phyloP scores from a whole-genome alignment of 148 eudicot species.

The Linanthus parryae region DNA sequence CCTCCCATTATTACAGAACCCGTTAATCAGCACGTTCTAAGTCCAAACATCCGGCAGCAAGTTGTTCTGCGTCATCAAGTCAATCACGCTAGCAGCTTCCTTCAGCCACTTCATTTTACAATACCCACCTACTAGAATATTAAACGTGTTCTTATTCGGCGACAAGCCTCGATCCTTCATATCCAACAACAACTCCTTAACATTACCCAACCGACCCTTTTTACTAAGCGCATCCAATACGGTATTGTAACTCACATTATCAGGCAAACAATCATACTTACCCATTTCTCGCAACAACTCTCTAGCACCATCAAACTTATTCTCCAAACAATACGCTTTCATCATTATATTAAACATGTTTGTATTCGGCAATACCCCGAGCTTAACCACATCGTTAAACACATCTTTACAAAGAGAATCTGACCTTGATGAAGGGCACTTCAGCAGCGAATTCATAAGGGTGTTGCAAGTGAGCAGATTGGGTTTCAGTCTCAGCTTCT shows the following conservation, averaged over 20 bases:
- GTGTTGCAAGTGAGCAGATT: conserved; percentile 56
- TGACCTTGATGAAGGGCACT: conserved; percentile 29
- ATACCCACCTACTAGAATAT: conserved; percentile 69
- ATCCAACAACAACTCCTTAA: conserved; percentile 53
- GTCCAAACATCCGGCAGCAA: conserved; percentile 78
- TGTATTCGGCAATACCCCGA: conserved; percentile 47
- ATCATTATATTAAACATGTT: conserved; percentile 65
- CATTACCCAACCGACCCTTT: conserved; percentile 62
- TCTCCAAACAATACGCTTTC: conserved; percentile 52
- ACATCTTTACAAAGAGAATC: conserved; percentile 30
- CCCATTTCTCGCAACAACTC: conserved; percentile 44
- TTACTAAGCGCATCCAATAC: conserved; percentile 53
- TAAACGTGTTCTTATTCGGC: conserved; percentile 59
- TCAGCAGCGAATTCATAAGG: conserved; percentile 43
- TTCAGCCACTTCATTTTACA: conserved; percentile 72
- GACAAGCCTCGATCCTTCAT: conserved; percentile 56
- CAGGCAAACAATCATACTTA: conserved; percentile 41
- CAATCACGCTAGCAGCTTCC: conserved; percentile 60
- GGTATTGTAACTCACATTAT: conserved; percentile 73
- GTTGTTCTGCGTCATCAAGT: conserved; percentile 53
- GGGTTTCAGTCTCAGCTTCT: conserved; percentile 35
- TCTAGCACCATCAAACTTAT: conserved; percentile 48
- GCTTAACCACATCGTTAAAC: conserved; percentile 35
- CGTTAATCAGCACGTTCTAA: conserved; percentile 58
- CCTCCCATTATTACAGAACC: conserved; percentile 54